A percentile compares a stretch with the other conserved stretches of the same genome.
Conservation (phyloP, 2,329 filamentous ascomycete genomes). For the Diaporthe citrichinensis region DNA sequence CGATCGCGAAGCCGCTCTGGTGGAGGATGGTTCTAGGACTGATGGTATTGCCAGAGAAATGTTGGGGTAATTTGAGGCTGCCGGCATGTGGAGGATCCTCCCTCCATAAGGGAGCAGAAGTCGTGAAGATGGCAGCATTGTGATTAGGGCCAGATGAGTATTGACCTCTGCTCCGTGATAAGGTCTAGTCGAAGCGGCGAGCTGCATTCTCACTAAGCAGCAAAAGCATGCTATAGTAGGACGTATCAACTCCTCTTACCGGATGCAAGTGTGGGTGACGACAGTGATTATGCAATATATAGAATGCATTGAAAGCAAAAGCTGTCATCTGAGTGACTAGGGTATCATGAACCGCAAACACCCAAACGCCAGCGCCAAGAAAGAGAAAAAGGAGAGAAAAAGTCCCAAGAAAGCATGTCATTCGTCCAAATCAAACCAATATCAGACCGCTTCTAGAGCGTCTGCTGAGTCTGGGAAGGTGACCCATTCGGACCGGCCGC, state of each 20-base stretch:
- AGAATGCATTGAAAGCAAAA: slow-evolving; percentile 1
- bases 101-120: background rate
- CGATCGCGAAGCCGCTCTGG: slow-evolving; percentile 39
- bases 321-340: background rate
- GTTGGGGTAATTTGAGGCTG: background rate
- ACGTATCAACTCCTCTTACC: background rate
- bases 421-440: background rate
- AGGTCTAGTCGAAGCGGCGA: background rate
- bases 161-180: background rate
- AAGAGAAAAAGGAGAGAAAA: background rate
- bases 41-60: background rate
- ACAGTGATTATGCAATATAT: background rate
- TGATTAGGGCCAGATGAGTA: background rate
- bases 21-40: slow-evolving; percentile 32
- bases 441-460: background rate
- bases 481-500: background rate
- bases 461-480: background rate
- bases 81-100: background rate
- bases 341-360: slow-evolving; percentile 13
- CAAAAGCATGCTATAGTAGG: no score
- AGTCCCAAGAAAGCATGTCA: background rate
- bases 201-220: background rate
- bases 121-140: no score
- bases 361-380: slow-evolving; percentile 10
- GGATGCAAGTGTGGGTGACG: background rate